Base-by-base conservation (phyloP, 2,329 filamentous ascomycete genomes). In the Ophiostoma novo-ulmi region DNA sequence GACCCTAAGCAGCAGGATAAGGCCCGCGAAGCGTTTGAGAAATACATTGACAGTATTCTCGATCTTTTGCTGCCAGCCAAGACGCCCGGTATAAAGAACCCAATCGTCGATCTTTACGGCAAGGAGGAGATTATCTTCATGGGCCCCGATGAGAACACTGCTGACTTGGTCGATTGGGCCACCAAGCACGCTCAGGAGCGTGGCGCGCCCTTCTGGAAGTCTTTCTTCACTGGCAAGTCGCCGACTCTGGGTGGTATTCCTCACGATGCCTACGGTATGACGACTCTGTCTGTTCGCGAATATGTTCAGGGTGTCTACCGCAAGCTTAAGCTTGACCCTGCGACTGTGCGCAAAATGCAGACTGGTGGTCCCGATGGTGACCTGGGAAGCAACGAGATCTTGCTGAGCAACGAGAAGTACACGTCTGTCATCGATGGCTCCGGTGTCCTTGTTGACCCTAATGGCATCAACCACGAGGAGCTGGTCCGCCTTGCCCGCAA, bases 211-310 rank as follows among this genome's bases (percentile, higher is more conserved):
- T 99, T 94, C 93, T 99, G 95, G 95, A 99, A 99, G 85, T 99
- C 95, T 0, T 99, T 99, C 87, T 99, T 99, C 85, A 99, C 95
- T 1, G 95, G 95, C 77, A 99, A 99, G 86, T 97, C 93, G 75
- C 95, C 93, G 69, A 95, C 91, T 81, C 87, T 99, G 17, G 95
- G 95, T 74, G 95, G 95, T 78, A 99, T 99, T 75, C 95, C 95
- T 52, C 95, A 99, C 80, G 95, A 99, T 79, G 82, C 85, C 58
- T 99, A 99, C 78, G 95, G 95, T 76, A 99, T 99, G 95, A 99
- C 95, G 0, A 98, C 95, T 0, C 82, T 98, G 71, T 97, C 94
- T 6, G 94, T 99, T 68, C 93, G 95, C 65, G 93, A 99, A 81
- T 99, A 96, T 76, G 92, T 99, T 75, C 88, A 93, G 77, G 95